phyloP scores from a whole-genome alignment of 805 yeast species.

The Schizosaccharomyces octosporus region DNA sequence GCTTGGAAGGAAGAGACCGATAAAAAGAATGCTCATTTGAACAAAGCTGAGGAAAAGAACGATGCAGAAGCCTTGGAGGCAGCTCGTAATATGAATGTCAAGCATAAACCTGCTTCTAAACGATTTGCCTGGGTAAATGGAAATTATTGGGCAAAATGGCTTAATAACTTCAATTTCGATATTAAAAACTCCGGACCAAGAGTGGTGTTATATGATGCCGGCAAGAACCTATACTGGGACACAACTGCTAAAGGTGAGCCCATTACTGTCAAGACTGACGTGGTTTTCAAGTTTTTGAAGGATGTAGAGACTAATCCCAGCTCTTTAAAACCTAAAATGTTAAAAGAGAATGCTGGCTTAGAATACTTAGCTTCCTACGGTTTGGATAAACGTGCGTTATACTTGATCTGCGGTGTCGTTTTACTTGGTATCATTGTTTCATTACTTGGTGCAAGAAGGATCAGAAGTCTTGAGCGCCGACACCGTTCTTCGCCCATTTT shows the following conservation, averaged over 20 bases:
- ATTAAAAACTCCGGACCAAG: slow-evolving; percentile 8
- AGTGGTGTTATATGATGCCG: slow-evolving; percentile 12
- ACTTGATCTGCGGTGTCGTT: background rate
- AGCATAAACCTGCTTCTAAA: slow-evolving; percentile 8
- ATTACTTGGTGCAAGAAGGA: background rate
- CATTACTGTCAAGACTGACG: slow-evolving; percentile 2
- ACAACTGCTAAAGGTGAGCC: slow-evolving; percentile 8
- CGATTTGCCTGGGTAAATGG: slow-evolving; percentile 17
- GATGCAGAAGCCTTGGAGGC: slow-evolving; percentile 12
- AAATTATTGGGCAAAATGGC: slow-evolving; percentile 14
- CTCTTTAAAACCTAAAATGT: slow-evolving; percentile 6
- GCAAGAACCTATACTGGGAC: slow-evolving; percentile 14
- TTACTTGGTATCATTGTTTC: background rate
- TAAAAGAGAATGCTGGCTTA: background rate
- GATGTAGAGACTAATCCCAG: slow-evolving; percentile 4
- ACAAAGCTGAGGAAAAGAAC: slow-evolving; percentile 14
- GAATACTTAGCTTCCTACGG: background rate
- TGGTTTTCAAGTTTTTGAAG: slow-evolving; percentile 6
- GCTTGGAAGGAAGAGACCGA: slow-evolving; percentile 12
- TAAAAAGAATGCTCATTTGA: slow-evolving; percentile 12
- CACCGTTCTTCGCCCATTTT: background rate
- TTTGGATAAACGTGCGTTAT: background rate
- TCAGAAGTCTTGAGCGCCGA: background rate
- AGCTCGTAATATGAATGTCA: slow-evolving; percentile 12
- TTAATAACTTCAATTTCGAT: slow-evolving; percentile 12